Percentiles rank a stretch among this genome's conserved stretches.
These are phyloP conservation scores for Edaphochlamys debaryana DNA, from an alignment of 139 green algal species.

Conservation along the genomic window DNA sequence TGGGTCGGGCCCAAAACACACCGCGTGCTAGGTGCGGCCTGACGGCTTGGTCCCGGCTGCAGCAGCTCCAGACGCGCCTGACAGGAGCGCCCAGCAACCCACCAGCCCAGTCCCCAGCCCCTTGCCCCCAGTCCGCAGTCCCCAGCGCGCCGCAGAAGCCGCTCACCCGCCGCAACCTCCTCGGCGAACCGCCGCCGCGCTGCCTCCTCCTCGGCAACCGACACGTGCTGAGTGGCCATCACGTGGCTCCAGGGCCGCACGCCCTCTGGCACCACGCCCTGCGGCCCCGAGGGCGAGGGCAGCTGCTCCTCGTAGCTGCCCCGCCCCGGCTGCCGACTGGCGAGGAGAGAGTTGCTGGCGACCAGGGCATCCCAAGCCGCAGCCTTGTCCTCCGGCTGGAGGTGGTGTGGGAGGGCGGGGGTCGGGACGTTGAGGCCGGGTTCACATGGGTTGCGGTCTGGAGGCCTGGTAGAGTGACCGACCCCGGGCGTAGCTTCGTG, in stretches of 20 bases:
- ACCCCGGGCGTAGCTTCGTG: too few relatives aligned
- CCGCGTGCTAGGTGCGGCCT: background rate
- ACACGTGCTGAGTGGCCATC: conserved; percentile 13
- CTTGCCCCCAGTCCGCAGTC: background rate
- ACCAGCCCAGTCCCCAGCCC: background rate
- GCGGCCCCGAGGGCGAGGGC: background rate
- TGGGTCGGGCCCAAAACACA: background rate
- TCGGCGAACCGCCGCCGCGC: conserved; percentile 22
- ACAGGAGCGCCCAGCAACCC: background rate
- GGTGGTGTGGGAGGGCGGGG: too few relatives aligned
- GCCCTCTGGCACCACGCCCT: background rate
- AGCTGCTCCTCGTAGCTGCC: background rate
- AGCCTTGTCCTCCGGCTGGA: conserved; percentile 25
- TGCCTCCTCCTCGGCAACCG: background rate
- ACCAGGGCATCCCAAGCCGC: conserved; percentile 5
- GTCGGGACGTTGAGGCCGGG: too few relatives aligned
- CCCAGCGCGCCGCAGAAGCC: too few relatives aligned
- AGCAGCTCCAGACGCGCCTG: background rate
- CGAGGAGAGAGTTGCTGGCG: background rate
- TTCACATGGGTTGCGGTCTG: too few relatives aligned
- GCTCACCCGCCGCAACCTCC: conserved; percentile 28
- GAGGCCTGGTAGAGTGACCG: too few relatives aligned
- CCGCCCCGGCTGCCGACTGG: background rate
- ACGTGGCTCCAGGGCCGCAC: conserved; percentile 26
- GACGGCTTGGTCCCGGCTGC: background rate